Conservation (phyloP, 257 asterid species). For the Solanum dulcamara region DNA sequence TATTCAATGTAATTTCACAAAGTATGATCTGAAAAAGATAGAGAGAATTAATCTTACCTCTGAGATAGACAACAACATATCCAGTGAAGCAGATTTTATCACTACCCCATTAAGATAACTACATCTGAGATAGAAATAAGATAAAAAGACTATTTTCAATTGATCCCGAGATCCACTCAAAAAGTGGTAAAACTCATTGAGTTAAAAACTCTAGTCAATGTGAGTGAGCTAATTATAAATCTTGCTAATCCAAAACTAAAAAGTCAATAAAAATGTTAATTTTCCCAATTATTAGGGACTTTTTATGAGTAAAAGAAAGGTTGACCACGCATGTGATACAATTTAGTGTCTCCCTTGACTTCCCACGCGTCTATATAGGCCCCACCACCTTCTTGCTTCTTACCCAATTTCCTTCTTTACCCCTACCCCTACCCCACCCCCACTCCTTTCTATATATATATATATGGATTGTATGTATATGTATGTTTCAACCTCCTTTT, state of each 20-base stretch:
- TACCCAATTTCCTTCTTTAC: background rate
- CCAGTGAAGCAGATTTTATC: no score
- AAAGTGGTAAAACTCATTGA: background rate
- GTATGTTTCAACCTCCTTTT: background rate
- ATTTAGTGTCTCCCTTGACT: background rate
- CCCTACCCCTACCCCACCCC: background rate
- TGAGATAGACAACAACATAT: no score
- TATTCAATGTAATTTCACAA: background rate
- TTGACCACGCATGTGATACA: background rate
- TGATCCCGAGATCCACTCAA: background rate
- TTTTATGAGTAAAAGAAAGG: background rate
- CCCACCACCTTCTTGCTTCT: background rate
- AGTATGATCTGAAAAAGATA: no score
- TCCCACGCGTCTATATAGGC: constrained; percentile 3
- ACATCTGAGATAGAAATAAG: no score
- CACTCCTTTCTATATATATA: background rate
- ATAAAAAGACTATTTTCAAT: background rate
- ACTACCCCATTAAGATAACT: no score
- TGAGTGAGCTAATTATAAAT: background rate
- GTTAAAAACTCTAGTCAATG: background rate
- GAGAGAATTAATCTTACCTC: accelerated
- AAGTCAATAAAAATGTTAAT: background rate
- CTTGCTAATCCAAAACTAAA: background rate
- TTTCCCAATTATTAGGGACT: background rate
- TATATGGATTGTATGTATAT: background rate